These are phyloP conservation scores for Solanum gandarillasii DNA, from an alignment of 257 asterid species.

Conservation along the genomic window DNA sequence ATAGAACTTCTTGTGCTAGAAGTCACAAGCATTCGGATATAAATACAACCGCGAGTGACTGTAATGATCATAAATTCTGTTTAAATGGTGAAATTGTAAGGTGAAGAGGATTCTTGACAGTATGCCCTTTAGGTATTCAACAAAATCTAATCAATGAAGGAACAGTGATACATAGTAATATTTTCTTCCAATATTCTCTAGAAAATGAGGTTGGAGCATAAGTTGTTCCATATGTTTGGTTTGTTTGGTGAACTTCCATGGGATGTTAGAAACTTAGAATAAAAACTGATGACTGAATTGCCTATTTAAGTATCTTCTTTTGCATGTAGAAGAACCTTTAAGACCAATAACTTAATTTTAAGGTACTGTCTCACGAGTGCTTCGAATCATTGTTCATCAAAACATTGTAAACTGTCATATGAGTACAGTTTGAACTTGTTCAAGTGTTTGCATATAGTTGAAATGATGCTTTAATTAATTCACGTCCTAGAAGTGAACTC, in stretches of 20 bases:
- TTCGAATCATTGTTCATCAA: neutral
- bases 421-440: neutral
- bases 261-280: neutral
- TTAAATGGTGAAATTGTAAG: neutral
- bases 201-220: neutral
- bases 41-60: neutral
- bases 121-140: neutral
- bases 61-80: neutral
- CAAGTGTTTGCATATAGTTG: neutral
- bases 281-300: neutral
- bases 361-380: neutral
- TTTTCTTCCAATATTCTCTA: neutral
- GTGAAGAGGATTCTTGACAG: neutral
- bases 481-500: neutral
- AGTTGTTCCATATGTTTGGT: neutral
- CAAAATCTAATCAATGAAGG: neutral
- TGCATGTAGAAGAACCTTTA: neutral
- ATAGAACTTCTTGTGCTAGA: neutral
- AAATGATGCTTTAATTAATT: neutral
- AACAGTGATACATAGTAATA: neutral
- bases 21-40: neutral
- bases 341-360: neutral
- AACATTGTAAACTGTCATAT: neutral
- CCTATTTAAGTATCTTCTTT: neutral
- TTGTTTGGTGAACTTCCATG: neutral